phyloP scores from a whole-genome alignment of 768 basidiomycete species.

The Tulasnella sp. region DNA sequence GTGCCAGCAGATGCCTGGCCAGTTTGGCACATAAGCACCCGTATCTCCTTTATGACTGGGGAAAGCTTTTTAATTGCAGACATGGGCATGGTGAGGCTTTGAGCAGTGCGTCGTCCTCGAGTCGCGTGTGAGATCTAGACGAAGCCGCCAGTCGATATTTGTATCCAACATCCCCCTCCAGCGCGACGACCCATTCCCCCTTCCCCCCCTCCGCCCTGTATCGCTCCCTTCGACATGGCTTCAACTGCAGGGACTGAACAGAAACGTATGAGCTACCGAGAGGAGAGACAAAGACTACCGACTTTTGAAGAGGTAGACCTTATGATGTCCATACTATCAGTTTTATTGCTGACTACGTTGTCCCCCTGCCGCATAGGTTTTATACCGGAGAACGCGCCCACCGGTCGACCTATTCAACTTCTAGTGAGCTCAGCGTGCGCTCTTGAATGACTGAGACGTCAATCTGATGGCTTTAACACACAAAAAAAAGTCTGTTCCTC shows the following conservation, averaged over 20 bases:
- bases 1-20: slow-evolving; percentile 67
- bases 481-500: slow-evolving; percentile 64
- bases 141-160: slow-evolving; percentile 4
- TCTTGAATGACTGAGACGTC: not conserved
- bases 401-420: slow-evolving; percentile 99
- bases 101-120: slow-evolving; percentile 10
- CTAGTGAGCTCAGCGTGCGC: slow-evolving; percentile 56
- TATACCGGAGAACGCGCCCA: slow-evolving; percentile 79
- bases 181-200: not conserved
- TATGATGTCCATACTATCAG: not conserved
- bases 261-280: slow-evolving; percentile 11
- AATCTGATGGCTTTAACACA: not conserved
- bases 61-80: slow-evolving; percentile 60
- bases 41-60: slow-evolving; percentile 68
- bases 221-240: not conserved
- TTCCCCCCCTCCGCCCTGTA: not conserved
- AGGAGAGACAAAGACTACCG: slow-evolving; percentile 7
- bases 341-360: slow-evolving; percentile 19
- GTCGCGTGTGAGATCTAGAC: slow-evolving; percentile 1
- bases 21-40: slow-evolving; percentile 69
- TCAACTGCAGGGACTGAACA: slow-evolving; percentile 3
- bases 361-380: slow-evolving; percentile 56
- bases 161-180: slow-evolving; percentile 9
- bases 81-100: slow-evolving; percentile 31
- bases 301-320: slow-evolving; percentile 14